Percentiles rank a stretch among this genome's conserved stretches.
Evolutionary conservation across 805 yeast species (phyloP).

Genomic region (Kazachstania viticola): DNA sequence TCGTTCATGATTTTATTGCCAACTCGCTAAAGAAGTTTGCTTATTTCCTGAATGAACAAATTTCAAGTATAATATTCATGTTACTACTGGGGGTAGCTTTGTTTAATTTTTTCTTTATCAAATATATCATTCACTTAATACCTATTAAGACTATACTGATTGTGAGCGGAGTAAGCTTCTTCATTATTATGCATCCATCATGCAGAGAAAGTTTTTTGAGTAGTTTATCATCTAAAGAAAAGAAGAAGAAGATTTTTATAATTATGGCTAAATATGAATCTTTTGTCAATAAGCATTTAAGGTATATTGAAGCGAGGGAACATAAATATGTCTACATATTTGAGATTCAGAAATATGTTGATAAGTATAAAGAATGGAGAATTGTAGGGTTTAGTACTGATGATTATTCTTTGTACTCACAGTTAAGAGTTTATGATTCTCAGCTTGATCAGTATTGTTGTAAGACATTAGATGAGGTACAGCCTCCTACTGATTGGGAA

Average conservation of each 20-base stretch:
- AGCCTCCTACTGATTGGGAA: constrained; percentile 52
- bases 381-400: constrained; percentile 46
- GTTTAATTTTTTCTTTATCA: constrained; percentile 23
- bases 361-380: constrained; percentile 47
- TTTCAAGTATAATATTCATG: constrained; percentile 43
- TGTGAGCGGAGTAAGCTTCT: constrained; percentile 38
- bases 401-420: constrained; percentile 40
- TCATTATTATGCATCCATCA: constrained; percentile 40
- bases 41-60: constrained; percentile 49
- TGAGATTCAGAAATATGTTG: constrained; percentile 50
- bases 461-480: constrained; percentile 27
- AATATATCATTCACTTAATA: constrained; percentile 17
- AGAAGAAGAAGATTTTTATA: constrained; percentile 40
- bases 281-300: constrained; percentile 30
- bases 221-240: constrained; percentile 49
- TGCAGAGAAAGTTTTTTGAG: constrained; percentile 37
- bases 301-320: constrained; percentile 32
- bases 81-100: constrained; percentile 24
- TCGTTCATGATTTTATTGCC: constrained; percentile 45
- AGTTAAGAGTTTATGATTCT: constrained; percentile 25
- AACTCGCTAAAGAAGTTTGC: constrained; percentile 43
- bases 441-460: constrained; percentile 11
- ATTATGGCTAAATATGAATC: constrained; percentile 40
- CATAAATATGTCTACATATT: constrained; percentile 47
- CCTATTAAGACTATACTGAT: constrained; percentile 32